Evolutionary conservation across 805 yeast species (phyloP), one percentile per base, ranked within the genome.

Genomic region (Yarrowia sp.): DNA sequence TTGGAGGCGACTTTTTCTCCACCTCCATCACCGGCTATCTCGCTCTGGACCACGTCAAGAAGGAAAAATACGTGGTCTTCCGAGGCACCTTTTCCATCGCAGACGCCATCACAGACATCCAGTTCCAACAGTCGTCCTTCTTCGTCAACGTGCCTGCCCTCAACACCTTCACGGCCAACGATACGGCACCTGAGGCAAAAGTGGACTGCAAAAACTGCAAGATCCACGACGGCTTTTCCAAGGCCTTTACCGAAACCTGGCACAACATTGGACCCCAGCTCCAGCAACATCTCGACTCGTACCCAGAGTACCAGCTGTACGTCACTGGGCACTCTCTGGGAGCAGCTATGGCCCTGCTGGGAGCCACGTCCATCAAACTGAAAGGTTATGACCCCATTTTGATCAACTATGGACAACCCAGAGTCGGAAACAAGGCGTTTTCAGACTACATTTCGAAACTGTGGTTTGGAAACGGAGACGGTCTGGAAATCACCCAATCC

Each of bases 301-400:
- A 80, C 69, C 82, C 85, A 0, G 80, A 78, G 19, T 86, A 85
- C 71, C 71, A 78, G 32, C 65, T 87, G 2, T 79, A 81, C 1
- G 78, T 87, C 1, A 76, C 84, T 0, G 95, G 96, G 0, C 96
- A 89, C 74, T 89, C 95, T 0, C 74, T 89, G 41, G 92, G 92
- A 3, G 95, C 86, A 6, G 92, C 92, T 0, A 72, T 86, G 59
- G 86, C 91, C 1, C 73, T 79, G 3, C 73, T 89, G 33, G 80
- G 83, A 11, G 92, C 88, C 0, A 76, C 84, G 19, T 92, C 88
- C 69, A 77, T 86, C 59, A 41, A 40, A 24, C 70, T 84, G 17
- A 67, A 82, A 70, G 90, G 90, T 0, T 75, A 75, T 65, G 73
- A 82, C 4, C 87, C 89, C 0, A 70, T 80, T 33, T 82, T 87